Base-by-base conservation (phyloP, 495 filamentous ascomycete genomes). In the Saxophila tyrrhenica region DNA sequence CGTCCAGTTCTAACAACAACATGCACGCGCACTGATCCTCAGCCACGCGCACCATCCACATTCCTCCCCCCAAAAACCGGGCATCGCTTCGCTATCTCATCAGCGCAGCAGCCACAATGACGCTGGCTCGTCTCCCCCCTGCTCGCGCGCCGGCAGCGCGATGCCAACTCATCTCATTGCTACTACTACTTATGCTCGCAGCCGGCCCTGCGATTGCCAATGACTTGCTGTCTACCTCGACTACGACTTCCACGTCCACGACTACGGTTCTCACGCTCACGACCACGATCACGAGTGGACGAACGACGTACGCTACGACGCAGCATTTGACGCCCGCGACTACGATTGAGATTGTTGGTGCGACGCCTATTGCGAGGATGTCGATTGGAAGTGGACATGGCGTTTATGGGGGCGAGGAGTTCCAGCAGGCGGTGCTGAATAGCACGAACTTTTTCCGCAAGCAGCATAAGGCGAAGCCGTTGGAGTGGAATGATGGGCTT, bases 401-500 rank as follows among this genome's bases (percentile, higher is more conserved):
- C 20, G 5, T 52, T 47, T 47, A 60, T 47, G n/a, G n/a, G 9
- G 54, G 58, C 3, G 21, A 38, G 17, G 47, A 50, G 10, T 56
- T 62, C 38, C 25, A 46, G 29, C 16, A 35, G 3, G 71, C 76
- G 8, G 71, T 86, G 50, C 73, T 92, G 23, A 76, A 78, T 62
- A 73, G 71, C 62, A 85, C 77, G 39, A 91, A 92, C 65, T 65
- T 70, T 48, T 89, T 84, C 69, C 82, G 87, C 19, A 25, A 54
- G 1, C 64, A 76, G 46, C 81, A 90, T 69, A 79, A 83, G 58
- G 85, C 85, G 32, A 67, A 67, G 0, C 51, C 70, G 2, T 59
- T 90, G 15, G 54, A 54, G 15, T 94, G 85, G 84, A 89, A 94
- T 68, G 57, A 66, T 2, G 81, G 79, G 0, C 67, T 86, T 9